Evolutionary conservation across 352 stramenopile genomes (phyloP), one percentile per base, ranked within the genome.

Genomic region (Phytophthora boehmeriae): DNA sequence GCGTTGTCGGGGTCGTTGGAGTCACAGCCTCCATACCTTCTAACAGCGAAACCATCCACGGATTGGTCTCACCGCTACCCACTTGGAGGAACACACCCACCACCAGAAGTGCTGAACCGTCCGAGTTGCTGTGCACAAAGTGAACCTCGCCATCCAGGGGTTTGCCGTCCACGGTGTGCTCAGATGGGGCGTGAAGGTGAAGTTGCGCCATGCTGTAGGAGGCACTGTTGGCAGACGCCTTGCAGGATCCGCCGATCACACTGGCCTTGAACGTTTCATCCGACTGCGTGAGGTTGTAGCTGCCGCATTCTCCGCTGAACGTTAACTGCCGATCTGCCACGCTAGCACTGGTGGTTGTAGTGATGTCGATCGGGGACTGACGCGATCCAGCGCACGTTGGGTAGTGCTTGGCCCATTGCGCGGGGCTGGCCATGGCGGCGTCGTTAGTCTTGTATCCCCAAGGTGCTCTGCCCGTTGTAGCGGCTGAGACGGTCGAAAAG

Each of bases 91-190:
- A 74, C 27, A 85, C 34, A 4, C 70, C 76, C 3, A 74, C 68
- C 17, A 82, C 76, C 2, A 82, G 52, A 22, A 83, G 44, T 23
- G 51, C 52, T 1, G 48, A 39, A 1, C 52, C 58, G 34, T 68
- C 58, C n/a, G n/a, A n/a, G n/a, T n/a, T n/a, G n/a, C n/a, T n/a
- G n/a, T n/a, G n/a, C n/a, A n/a, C n/a, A n/a, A n/a, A n/a, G n/a
- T n/a, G n/a, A n/a, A n/a, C n/a, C n/a, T n/a, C n/a, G n/a, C n/a
- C n/a, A n/a, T n/a, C 62, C 22, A 68, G 51, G 0, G 56, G 34
- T 14, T 76, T 75, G 34, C 76, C 76, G 19, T 75, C 38, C 28
- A 85, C 16, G 0, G 66, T 78, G 68, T 85, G 73, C 54, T 85
- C 76, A 6, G 66, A 75, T 8, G 76, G 76, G 2, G 63, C 50